Base-by-base conservation (phyloP, 805 yeast species). In the Candida odintsovae region DNA sequence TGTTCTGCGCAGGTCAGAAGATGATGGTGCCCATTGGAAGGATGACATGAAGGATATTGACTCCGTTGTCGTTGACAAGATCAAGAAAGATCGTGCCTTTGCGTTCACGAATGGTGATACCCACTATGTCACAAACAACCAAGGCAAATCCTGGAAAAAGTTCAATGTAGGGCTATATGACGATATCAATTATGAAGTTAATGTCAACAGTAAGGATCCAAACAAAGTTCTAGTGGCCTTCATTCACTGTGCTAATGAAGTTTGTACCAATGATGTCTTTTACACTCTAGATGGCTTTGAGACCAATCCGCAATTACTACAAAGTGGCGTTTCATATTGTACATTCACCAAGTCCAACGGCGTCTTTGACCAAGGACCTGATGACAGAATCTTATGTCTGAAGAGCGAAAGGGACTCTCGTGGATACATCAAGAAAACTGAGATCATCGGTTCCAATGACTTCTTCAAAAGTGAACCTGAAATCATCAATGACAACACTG, bases 241-340 rank as follows among this genome's bases (percentile, higher is more conserved):
- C 13, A 49, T 51, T 7, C 50, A 51, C 16, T 57, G 64, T 31
- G 40, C 49, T 25, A 45, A 42, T 10, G 52, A 43, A 0, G 47
- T 52, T 3, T 78, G 84, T 55, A 50, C 49, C 15, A 54, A 58
- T 15, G 53, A 53, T 31, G 59, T 63, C 45, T 75, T 57, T 52
- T 71, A 71, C 55, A 73, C 83, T 6, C 59, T 50, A 1, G 78
- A 78, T 58, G 75, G 73, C 11, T 69, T 79, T 57, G 62, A 66
- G n/a, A 31, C 58, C 38, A 50, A 71, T 10, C 62, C 62, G 18
- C 50, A 57, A 5, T 39, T 50, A 25, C 22, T 67, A 43, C 46
- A 51, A 11, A 52, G 59, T 21, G 57, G 49, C 4, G 44, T 52
- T 1, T 50, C 63, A 13, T 69, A 70, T 18, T 68, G 72, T 50